Percentiles rank a stretch among this genome's conserved stretches.
Conservation (phyloP, 495 filamentous ascomycete genomes). For the Penicillium simplicissimum region DNA sequence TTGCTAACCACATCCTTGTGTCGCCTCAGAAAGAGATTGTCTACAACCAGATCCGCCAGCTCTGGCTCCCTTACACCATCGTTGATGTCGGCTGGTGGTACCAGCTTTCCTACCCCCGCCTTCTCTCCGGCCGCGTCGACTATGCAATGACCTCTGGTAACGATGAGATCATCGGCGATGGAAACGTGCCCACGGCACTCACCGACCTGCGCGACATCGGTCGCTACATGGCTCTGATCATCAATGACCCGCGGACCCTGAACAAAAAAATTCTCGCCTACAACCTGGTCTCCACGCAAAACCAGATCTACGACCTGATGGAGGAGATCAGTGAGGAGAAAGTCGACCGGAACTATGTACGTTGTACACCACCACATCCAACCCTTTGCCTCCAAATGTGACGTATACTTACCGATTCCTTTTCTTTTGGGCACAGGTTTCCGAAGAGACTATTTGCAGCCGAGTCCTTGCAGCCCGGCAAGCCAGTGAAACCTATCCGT, state of each 20-base stretch:
- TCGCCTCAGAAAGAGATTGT: slow-evolving; percentile 52
- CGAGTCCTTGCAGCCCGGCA: slow-evolving; percentile 43
- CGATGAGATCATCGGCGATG: slow-evolving; percentile 53
- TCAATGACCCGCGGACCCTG: slow-evolving; percentile 55
- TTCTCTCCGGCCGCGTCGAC: slow-evolving; percentile 56
- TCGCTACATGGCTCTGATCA: slow-evolving; percentile 55
- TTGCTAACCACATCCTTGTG: slow-evolving; percentile 15
- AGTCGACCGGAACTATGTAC: slow-evolving; percentile 50
- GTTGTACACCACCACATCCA: slow-evolving; percentile 21
- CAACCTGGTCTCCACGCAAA: slow-evolving; percentile 49
- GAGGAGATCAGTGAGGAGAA: slow-evolving; percentile 58
- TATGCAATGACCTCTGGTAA: slow-evolving; percentile 48
- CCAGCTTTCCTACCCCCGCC: slow-evolving; percentile 50
- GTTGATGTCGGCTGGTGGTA: slow-evolving; percentile 65
- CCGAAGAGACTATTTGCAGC: slow-evolving; percentile 47
- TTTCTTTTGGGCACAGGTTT: slow-evolving; percentile 31
- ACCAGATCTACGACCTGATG: slow-evolving; percentile 50
- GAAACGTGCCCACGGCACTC: slow-evolving; percentile 48
- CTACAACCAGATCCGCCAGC: slow-evolving; percentile 54
- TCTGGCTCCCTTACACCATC: slow-evolving; percentile 58
- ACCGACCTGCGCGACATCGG: slow-evolving; percentile 59
- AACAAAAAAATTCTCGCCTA: slow-evolving; percentile 59
- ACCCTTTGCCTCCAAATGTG: background rate
- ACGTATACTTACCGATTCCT: slow-evolving; percentile 7
- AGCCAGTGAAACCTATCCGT: slow-evolving; percentile 51